Base-by-base conservation (phyloP, 192 early-diverging fungal species). In the Podila minutissima region DNA sequence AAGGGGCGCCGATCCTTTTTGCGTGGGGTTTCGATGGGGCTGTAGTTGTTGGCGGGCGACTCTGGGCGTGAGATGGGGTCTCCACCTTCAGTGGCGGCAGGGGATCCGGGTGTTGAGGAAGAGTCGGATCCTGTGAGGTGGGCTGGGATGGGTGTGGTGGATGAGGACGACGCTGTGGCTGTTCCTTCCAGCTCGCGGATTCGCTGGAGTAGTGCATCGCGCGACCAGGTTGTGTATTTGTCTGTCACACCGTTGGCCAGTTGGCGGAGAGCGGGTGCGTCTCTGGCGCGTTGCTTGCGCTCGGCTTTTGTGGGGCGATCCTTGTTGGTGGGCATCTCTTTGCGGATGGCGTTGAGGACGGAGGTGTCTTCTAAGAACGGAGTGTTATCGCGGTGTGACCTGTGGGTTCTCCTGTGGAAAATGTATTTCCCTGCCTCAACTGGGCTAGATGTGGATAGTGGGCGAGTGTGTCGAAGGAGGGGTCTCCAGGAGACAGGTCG, bases 1-100 rank as follows among this genome's bases (percentile, higher is more conserved):
- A 98, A 96, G 1, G 76, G 85, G 50, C 86, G 82, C 55, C 59
- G 64, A 59, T 74, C 83, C 67, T 74, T 77, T 29, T 60, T 48
- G 24, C 66, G 51, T 11, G 71, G 77, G 5, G 70, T 81, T 50
- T 81, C 77, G 33, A 73, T 81, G 2, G 77, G 31, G 29, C 63
- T 64, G 26, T 65, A 81, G 28, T 13, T 22, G 9, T 57, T 11
- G 1, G 69, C 20, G 13, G 70, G 70, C 2, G 70, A 72, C 4
- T 69, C 66, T 32, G 74, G 61, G 19, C 59, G 66, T 1, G 66
- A 75, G 20, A 66, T 7, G 11, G 19, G 33, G 3, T 29, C 35
- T 28, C 64, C 67, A 5, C 41, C 35, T 38, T 71, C 68, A 31
- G 57, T 61, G 17, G 66, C 33, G 2, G 15, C 50, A 0, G 55